phyloP scores from a whole-genome alignment of 139 green algal genomes.

The Parachlorella kessleri region DNA sequence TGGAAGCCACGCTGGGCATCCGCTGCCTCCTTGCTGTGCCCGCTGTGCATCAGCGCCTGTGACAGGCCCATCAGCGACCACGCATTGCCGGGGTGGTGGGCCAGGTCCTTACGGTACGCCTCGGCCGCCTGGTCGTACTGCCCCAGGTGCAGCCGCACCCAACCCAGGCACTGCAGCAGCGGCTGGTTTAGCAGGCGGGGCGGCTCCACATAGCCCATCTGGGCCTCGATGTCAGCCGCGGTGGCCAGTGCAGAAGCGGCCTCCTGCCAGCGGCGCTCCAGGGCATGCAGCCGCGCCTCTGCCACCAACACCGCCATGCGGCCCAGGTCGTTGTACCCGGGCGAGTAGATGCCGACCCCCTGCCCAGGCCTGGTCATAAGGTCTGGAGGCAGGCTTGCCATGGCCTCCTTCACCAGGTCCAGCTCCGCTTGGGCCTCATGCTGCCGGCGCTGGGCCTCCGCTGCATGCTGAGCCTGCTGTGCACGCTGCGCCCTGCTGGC shows the following conservation, averaged over 20 bases:
- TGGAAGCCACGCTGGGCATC: background rate
- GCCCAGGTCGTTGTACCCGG: background rate
- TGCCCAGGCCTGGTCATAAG: constrained; percentile 12
- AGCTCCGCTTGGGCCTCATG: background rate
- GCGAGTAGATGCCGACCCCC: constrained; percentile 30
- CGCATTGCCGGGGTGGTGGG: constrained; percentile 46
- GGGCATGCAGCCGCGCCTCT: background rate
- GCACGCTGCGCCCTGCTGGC: constrained; percentile 3
- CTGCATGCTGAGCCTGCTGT: background rate
- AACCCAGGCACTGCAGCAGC: constrained; percentile 55
- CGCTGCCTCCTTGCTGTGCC: background rate
- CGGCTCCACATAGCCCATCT: constrained; percentile 57
- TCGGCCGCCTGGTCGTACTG: constrained; percentile 27
- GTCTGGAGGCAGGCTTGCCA: background rate
- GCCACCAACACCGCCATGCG: background rate
- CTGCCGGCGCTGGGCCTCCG: background rate
- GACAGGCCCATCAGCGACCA: constrained; percentile 52
- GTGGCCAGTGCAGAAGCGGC: constrained; percentile 10
- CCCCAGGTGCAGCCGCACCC: constrained; percentile 38
- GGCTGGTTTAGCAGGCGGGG: constrained; percentile 53
- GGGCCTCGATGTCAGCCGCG: constrained; percentile 28
- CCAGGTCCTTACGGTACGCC: constrained; percentile 49
- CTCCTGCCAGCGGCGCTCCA: background rate
- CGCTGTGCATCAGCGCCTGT: constrained; percentile 14
- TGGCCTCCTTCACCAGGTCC: background rate